Percentiles rank a stretch among this genome's conserved stretches.
Conservation (phyloP, 495 filamentous ascomycete species). For the Astrothelium subdiscretum region DNA sequence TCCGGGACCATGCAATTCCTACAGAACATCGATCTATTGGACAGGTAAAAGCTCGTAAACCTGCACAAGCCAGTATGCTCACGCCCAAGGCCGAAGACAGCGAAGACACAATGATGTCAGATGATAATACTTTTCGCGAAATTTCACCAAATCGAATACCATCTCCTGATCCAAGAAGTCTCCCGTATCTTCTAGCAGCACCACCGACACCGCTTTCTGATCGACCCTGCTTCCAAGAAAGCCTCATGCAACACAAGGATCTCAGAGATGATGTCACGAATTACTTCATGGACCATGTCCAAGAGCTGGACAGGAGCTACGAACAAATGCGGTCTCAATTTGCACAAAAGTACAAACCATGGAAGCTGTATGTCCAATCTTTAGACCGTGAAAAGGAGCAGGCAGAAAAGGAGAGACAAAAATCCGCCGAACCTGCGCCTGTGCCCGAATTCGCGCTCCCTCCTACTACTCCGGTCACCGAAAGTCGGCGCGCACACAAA, state of each 20-base stretch:
- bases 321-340: not conserved
- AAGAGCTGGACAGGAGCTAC: not conserved
- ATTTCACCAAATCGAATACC: slow-evolving; percentile 8
- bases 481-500: slow-evolving; percentile 49
- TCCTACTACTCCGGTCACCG: slow-evolving; percentile 18
- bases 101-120: slow-evolving; percentile 13
- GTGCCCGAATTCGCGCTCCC: slow-evolving; percentile 10
- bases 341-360: slow-evolving; percentile 1
- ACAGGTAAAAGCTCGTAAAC: not conserved
- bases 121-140: slow-evolving; percentile 7
- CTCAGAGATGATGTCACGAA: slow-evolving; percentile 6
- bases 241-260: slow-evolving; percentile 12
- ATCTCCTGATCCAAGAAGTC: slow-evolving; percentile 19
- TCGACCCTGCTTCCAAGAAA: slow-evolving; percentile 15
- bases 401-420: slow-evolving; percentile 20
- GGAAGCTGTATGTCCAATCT: slow-evolving; percentile 7
- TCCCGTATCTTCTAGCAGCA: slow-evolving; percentile 27
- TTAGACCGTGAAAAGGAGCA: slow-evolving; percentile 9
- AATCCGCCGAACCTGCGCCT: slow-evolving; percentile 22
- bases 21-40: not conserved
- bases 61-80: slow-evolving; percentile 1
- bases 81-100: slow-evolving; percentile 18
- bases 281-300: slow-evolving; percentile 2
- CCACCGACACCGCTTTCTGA: slow-evolving; percentile 24
- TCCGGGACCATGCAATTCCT: slow-evolving; percentile 4